Conservation (phyloP, 352 stramenopile genomes). For the Phytopythium helicoides region DNA sequence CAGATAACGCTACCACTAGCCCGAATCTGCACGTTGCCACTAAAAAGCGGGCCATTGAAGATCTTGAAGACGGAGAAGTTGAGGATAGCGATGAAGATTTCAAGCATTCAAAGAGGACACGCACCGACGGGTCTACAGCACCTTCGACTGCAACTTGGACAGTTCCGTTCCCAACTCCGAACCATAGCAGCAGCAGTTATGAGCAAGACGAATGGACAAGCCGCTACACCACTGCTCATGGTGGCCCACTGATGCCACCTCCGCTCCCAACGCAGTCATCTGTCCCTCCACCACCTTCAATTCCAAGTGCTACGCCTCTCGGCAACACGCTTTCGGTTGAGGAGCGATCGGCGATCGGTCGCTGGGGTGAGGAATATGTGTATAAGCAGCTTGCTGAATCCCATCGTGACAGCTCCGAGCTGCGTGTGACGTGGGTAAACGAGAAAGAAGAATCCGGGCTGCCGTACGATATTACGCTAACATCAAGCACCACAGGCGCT, state of each 20-base stretch:
- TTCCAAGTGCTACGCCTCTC: constrained; percentile 18
- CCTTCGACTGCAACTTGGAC: background rate
- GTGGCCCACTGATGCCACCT: constrained; percentile 9
- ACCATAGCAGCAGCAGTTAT: constrained; percentile 11
- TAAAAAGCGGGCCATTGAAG: constrained; percentile 13
- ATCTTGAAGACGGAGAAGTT: constrained; percentile 60
- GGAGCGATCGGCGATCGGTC: constrained; percentile 72
- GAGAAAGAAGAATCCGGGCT: constrained; percentile 74
- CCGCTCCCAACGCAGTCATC: constrained; percentile 1
- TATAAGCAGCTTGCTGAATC: constrained; percentile 63
- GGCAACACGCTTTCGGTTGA: constrained; percentile 71
- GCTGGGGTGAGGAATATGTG: constrained; percentile 82
- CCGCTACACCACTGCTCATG: background rate
- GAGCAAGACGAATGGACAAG: background rate
- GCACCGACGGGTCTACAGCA: background rate
- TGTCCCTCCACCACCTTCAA: background rate
- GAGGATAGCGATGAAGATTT: constrained; percentile 16
- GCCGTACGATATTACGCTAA: constrained; percentile 78
- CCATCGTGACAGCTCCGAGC: constrained; percentile 28
- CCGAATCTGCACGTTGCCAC: background rate
- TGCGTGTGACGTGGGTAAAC: constrained; percentile 77
- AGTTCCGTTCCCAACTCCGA: constrained; percentile 1
- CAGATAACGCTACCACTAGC: background rate
- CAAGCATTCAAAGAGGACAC: constrained; percentile 12
- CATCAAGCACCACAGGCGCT: constrained; percentile 21